Evolutionary conservation across 257 asterid genomes (phyloP).

Genomic region (Cordia subcordata): DNA sequence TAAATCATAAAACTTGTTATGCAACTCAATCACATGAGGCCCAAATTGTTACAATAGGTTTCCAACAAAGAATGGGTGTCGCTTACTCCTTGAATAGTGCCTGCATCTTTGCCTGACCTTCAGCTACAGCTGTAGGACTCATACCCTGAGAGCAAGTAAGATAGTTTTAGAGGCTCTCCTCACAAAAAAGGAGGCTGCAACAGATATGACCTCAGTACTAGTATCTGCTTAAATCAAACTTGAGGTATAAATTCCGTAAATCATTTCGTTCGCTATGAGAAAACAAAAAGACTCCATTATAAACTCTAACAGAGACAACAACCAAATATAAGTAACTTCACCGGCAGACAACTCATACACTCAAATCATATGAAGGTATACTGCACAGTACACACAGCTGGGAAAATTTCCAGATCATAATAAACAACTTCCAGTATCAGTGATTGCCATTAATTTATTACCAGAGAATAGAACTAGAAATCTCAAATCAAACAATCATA

Average conservation of each 20-base stretch:
- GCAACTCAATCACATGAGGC: background rate
- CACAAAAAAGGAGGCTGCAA: background rate
- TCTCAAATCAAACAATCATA: too few species aligned
- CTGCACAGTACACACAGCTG: background rate
- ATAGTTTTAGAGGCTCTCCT: background rate
- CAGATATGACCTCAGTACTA: background rate
- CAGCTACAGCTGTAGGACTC: slow-evolving; percentile 69
- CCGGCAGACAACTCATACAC: too few species aligned
- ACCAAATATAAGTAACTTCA: too few species aligned
- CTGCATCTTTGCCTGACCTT: slow-evolving; percentile 69
- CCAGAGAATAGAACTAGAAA: slow-evolving; percentile 15
- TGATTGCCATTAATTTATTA: background rate
- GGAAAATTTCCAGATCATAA: too few species aligned
- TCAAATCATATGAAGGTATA: too few species aligned
- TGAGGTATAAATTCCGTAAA: too few species aligned
- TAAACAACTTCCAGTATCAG: background rate
- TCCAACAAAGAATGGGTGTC: slow-evolving; percentile 4
- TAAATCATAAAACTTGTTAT: too few species aligned
- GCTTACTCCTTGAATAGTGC: slow-evolving; percentile 67
- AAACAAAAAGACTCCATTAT: too few species aligned
- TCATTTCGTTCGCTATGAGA: too few species aligned
- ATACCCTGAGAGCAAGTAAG: slow-evolving; percentile 45
- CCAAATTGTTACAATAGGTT: background rate
- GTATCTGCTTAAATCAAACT: too few species aligned
- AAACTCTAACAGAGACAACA: too few species aligned